phyloP scores from a whole-genome alignment of 352 stramenopile species.

The Stramenopiles sp. region DNA sequence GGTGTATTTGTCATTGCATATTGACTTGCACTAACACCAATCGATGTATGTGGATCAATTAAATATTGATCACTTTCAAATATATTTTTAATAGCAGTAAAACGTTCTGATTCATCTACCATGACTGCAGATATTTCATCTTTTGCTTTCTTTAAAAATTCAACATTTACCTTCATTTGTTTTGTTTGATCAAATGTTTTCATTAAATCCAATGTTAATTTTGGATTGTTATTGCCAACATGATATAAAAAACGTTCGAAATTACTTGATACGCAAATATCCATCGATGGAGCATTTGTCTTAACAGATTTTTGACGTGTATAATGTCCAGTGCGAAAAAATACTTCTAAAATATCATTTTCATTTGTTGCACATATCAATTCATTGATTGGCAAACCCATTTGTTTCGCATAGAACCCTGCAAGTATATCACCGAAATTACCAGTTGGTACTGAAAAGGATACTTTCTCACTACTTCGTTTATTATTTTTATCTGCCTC shows the following conservation, averaged over 20 bases:
- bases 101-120: constrained; percentile 10
- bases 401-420: constrained; percentile 12
- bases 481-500: neutral
- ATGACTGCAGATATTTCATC: constrained; percentile 6
- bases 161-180: constrained; percentile 8
- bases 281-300: constrained; percentile 14
- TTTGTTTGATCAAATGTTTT: neutral
- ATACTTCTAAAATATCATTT: constrained; percentile 11
- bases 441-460: constrained; percentile 15
- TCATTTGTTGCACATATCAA: constrained; percentile 12
- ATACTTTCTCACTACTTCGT: constrained; percentile 1
- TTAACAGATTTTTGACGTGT: constrained; percentile 4
- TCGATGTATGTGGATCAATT: constrained; percentile 16
- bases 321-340: constrained; percentile 12
- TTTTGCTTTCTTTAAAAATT: neutral
- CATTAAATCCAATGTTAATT: neutral
- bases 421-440: constrained; percentile 13
- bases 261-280: constrained; percentile 15
- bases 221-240: constrained; percentile 7
- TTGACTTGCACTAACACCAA: constrained; percentile 9
- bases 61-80: constrained; percentile 12
- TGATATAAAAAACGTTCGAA: constrained; percentile 11
- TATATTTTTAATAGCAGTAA: neutral
- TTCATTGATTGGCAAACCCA: constrained; percentile 12
- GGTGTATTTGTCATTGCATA: constrained; percentile 7